Percentiles rank a stretch among this genome's conserved stretches.
phyloP scores from a whole-genome alignment of 116 monocot species.

The Iris pallida region DNA sequence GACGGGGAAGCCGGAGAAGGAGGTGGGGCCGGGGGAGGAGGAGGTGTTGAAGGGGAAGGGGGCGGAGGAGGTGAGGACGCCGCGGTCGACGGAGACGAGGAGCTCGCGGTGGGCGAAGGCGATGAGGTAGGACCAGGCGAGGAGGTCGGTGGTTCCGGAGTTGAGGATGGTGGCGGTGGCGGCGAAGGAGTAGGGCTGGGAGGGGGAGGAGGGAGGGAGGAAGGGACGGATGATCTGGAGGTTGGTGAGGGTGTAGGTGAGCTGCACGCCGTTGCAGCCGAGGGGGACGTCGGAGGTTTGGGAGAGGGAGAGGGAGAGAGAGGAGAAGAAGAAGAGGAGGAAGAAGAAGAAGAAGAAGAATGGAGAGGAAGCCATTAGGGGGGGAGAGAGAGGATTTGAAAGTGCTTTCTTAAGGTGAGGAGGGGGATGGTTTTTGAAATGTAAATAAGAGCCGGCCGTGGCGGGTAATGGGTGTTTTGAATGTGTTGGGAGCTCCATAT shows the following conservation, averaged over 20 bases:
- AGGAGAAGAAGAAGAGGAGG: constrained; percentile 6
- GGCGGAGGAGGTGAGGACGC: constrained; percentile 51
- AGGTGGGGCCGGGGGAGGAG: constrained; percentile 21
- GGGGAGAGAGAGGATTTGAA: too few species aligned
- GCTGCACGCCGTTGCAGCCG: constrained; percentile 66
- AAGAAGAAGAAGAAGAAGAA: constrained; percentile 5
- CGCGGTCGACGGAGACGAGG: constrained; percentile 48
- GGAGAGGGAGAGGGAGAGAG: constrained; percentile 3
- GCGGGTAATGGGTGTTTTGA: too few species aligned
- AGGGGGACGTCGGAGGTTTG: background rate
- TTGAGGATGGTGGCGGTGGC: constrained; percentile 69
- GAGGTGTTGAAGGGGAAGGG: constrained; percentile 52
- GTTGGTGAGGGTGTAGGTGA: constrained; percentile 36
- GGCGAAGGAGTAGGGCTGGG: constrained; percentile 63
- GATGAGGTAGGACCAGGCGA: constrained; percentile 51
- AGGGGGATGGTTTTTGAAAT: too few species aligned
- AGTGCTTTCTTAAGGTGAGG: too few species aligned
- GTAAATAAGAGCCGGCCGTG: too few species aligned
- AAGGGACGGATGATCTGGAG: constrained; percentile 49
- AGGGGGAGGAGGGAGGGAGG: constrained; percentile 13
- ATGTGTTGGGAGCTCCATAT: too few species aligned
- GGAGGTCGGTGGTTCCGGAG: constrained; percentile 45
- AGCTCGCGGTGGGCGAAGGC: constrained; percentile 62
- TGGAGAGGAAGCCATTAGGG: background rate
- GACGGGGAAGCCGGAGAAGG: constrained; percentile 31